phyloP scores from a whole-genome alignment of 345 rosid species.

The Garcia nutans region DNA sequence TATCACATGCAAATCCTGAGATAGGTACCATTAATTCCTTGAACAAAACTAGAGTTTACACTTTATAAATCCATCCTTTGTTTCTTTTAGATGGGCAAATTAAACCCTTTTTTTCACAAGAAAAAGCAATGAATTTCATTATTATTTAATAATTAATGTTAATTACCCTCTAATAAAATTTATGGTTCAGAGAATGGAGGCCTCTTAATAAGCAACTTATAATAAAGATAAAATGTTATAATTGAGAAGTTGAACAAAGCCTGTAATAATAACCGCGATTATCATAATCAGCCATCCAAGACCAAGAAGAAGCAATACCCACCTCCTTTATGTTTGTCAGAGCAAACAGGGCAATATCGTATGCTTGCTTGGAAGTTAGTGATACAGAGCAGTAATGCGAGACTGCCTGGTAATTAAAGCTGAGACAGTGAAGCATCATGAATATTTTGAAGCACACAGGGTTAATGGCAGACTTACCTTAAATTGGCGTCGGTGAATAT shows the following conservation, averaged over 20 bases:
- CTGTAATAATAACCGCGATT: not conserved
- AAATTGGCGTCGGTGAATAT: conserved; percentile 18
- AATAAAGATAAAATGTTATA: not conserved
- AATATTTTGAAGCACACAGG: conserved; percentile 36
- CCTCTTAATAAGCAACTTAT: not conserved
- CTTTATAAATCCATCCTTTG: too few species aligned
- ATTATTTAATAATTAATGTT: too few species aligned
- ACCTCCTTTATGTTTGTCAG: not conserved
- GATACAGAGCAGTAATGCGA: conserved; percentile 35
- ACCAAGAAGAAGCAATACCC: not conserved
- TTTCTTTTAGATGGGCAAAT: too few species aligned
- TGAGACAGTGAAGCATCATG: conserved; percentile 40
- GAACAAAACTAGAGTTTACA: too few species aligned
- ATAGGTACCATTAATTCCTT: too few species aligned
- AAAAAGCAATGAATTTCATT: too few species aligned
- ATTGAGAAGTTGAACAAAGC: not conserved
- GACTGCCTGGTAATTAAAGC: conserved; percentile 32
- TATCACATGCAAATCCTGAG: too few species aligned
- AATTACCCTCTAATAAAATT: not conserved
- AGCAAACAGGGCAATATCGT: not conserved
- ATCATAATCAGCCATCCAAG: not conserved
- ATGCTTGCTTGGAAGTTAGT: conserved; percentile 39
- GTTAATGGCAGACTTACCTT: conserved; percentile 38
- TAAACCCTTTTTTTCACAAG: too few species aligned
- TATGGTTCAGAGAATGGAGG: not conserved